Evolutionary conservation across 2,329 filamentous ascomycete species (phyloP).

Genomic region (Atkinsonella hypoxylon): DNA sequence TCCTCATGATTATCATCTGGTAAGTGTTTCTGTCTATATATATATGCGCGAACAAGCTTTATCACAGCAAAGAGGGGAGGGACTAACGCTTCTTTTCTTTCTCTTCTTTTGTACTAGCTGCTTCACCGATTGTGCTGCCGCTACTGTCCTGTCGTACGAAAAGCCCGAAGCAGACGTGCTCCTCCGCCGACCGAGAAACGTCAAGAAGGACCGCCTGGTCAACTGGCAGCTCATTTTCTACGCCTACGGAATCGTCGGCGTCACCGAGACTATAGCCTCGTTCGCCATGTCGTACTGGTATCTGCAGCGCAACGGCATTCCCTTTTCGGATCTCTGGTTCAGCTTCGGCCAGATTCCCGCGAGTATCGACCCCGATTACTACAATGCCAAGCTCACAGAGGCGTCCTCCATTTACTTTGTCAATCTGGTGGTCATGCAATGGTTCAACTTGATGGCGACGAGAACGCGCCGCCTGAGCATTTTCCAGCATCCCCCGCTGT

Average conservation of each 20-base stretch:
- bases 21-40: conserved; percentile 14
- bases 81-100: background rate
- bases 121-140: conserved; percentile 65
- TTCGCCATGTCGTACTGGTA: conserved; percentile 60
- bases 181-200: conserved; percentile 53
- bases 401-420: conserved; percentile 70
- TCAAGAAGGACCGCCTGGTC: conserved; percentile 59
- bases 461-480: conserved; percentile 54
- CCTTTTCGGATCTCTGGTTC: conserved; percentile 56
- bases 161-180: conserved; percentile 66
- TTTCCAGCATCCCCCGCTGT: conserved; percentile 59
- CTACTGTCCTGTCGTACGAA: conserved; percentile 65
- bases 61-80: background rate
- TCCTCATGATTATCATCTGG: conserved; percentile 60
- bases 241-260: conserved; percentile 58
- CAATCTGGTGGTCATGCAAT: conserved; percentile 71
- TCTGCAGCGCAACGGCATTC: conserved; percentile 47
- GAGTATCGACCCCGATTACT: conserved; percentile 40
- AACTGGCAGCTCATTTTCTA: conserved; percentile 62
- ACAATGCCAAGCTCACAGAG: conserved; percentile 43
- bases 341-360: conserved; percentile 44
- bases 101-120: conserved; percentile 31
- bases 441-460: conserved; percentile 62
- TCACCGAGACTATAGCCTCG: conserved; percentile 46
- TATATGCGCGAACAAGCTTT: too few relatives aligned